These are phyloP conservation scores for Pleurotus eryngii DNA, from an alignment of 768 basidiomycete species.

Conservation along the genomic window DNA sequence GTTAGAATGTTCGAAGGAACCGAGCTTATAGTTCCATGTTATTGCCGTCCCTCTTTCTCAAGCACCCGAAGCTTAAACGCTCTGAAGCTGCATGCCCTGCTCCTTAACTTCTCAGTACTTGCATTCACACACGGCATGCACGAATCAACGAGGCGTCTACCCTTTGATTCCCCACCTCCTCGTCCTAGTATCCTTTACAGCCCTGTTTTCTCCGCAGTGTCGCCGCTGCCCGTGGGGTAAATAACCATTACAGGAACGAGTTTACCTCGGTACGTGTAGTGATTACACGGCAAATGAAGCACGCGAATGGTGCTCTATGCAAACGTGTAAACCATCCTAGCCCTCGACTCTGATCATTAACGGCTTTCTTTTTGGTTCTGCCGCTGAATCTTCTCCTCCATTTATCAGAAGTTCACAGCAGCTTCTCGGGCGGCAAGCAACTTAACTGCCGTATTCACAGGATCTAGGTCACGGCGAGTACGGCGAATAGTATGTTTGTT, in stretches of 20 bases:
- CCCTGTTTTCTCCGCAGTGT: background rate
- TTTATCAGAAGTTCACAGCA: background rate
- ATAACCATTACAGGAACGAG: background rate
- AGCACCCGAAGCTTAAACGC: too few relatives aligned
- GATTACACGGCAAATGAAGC: background rate
- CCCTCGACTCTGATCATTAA: background rate
- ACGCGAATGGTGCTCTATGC: too few relatives aligned
- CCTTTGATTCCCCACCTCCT: background rate
- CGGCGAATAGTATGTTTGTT: too few relatives aligned
- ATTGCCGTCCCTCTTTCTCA: background rate
- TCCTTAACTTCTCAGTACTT: too few relatives aligned
- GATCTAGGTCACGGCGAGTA: too few relatives aligned
- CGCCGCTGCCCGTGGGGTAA: constrained; percentile 3
- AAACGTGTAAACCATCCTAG: constrained; percentile 1
- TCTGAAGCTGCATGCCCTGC: too few relatives aligned
- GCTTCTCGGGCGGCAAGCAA: too few relatives aligned
- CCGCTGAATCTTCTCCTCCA: constrained; percentile 4
- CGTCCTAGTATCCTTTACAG: too few relatives aligned
- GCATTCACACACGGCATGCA: background rate
- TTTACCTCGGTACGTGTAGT: background rate
- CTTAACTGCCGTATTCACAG: too few relatives aligned
- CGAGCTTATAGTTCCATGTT: background rate
- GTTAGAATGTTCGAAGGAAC: background rate
- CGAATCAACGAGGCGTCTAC: constrained; percentile 4
- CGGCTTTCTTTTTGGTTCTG: background rate